Percentiles rank a stretch among this genome's conserved stretches.
phyloP scores from a whole-genome alignment of 228 moss, liverwort and hornwort genomes.

The Sphagnum magellanicum region DNA sequence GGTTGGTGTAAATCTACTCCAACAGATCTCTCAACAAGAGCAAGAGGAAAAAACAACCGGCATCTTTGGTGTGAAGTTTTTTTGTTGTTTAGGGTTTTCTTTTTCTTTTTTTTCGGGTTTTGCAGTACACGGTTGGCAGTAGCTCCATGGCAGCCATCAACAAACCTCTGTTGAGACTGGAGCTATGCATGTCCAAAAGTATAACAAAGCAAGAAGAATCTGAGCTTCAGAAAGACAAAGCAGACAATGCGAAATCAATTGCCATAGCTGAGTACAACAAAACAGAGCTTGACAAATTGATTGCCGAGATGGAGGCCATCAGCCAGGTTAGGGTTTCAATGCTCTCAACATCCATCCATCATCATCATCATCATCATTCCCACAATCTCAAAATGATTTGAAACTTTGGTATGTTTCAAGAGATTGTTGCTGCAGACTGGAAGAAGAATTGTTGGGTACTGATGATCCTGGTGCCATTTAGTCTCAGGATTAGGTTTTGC shows the following conservation, averaged over 20 bases:
- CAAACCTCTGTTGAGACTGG: slow-evolving; percentile 57
- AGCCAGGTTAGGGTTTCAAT: slow-evolving; percentile 26
- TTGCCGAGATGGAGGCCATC: slow-evolving; percentile 59
- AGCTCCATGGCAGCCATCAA: slow-evolving; percentile 51
- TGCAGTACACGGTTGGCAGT: slow-evolving; percentile 61
- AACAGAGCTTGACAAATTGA: slow-evolving; percentile 48
- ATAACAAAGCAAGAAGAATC: slow-evolving; percentile 27
- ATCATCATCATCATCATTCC: not conserved
- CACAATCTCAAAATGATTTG: too few relatives aligned
- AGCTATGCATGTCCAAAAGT: slow-evolving; percentile 43
- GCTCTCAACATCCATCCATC: not conserved
- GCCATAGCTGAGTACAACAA: slow-evolving; percentile 60
- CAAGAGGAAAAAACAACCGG: not conserved
- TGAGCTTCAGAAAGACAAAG: slow-evolving; percentile 22
- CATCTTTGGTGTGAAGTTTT: not conserved
- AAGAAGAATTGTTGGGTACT: too few relatives aligned
- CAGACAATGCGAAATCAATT: slow-evolving; percentile 23
- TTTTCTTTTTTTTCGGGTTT: slow-evolving; percentile 5
- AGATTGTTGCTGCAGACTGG: too few relatives aligned
- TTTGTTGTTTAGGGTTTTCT: slow-evolving; percentile 6
- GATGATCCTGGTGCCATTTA: too few relatives aligned
- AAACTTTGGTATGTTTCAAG: too few relatives aligned
- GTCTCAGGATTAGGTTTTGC: too few relatives aligned
- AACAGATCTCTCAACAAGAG: too few relatives aligned
- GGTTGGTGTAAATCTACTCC: too few relatives aligned